These are phyloP conservation scores for Alternaria triticimaculans DNA, from an alignment of 2,329 filamentous ascomycete species.

Conservation along the genomic window DNA sequence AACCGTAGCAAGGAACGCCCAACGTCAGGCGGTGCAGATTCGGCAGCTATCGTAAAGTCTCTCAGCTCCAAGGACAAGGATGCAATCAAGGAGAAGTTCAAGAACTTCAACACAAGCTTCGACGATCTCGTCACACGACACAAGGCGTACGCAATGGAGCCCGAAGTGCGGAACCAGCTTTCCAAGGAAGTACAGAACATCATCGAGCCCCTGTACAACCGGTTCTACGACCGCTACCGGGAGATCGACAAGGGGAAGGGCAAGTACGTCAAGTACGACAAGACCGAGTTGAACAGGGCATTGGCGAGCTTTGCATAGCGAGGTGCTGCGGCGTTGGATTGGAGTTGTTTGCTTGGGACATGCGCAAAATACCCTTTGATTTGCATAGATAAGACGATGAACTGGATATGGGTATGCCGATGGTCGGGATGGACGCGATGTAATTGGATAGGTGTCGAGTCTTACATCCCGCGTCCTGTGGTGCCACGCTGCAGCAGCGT, in stretches of 20 bases:
- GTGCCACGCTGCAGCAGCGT: slow-evolving; percentile 19
- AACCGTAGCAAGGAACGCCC: slow-evolving; percentile 72
- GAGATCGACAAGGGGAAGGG: slow-evolving; percentile 97
- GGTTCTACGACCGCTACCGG: slow-evolving; percentile 97
- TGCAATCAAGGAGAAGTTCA: slow-evolving; percentile 94
- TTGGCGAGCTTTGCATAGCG: slow-evolving; percentile 56
- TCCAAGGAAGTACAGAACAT: slow-evolving; percentile 86
- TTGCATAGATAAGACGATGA: slow-evolving; percentile 28
- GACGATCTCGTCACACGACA: slow-evolving; percentile 87
- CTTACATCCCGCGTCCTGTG: slow-evolving; percentile 12
- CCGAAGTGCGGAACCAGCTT: slow-evolving; percentile 81
- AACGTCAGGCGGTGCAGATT: slow-evolving; percentile 70
- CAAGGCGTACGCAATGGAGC: slow-evolving; percentile 86
- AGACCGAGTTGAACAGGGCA: slow-evolving; percentile 73
- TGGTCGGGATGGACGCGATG: slow-evolving; percentile 16
- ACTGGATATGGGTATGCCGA: slow-evolving; percentile 11
- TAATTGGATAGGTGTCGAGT: slow-evolving; percentile 26
- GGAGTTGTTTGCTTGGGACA: slow-evolving; percentile 22
- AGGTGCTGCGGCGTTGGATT: slow-evolving; percentile 27
- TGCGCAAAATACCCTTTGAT: slow-evolving; percentile 44
- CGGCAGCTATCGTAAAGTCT: slow-evolving; percentile 80
- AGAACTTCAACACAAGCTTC: slow-evolving; percentile 86
- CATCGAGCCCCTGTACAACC: slow-evolving; percentile 90
- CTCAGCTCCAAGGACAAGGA: slow-evolving; percentile 92
- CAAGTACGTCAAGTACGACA: slow-evolving; percentile 98